phyloP scores from a whole-genome alignment of 2,329 filamentous ascomycete species.

The Fusarium sp. region DNA sequence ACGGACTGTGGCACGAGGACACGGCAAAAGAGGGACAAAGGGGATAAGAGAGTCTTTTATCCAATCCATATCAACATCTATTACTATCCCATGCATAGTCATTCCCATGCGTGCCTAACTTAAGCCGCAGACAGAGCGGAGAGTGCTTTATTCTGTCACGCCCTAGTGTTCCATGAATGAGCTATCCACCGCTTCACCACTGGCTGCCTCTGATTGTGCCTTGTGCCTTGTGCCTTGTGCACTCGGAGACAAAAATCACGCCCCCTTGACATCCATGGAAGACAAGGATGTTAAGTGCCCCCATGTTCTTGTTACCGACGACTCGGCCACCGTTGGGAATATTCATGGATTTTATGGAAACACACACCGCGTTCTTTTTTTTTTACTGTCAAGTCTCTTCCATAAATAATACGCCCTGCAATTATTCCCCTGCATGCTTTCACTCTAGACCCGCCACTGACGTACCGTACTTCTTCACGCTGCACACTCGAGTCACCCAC shows the following conservation, averaged over 20 bases:
- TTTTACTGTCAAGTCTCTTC: neutral
- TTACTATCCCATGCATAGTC: neutral
- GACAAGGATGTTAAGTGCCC: neutral
- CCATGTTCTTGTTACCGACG: neutral
- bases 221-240: neutral
- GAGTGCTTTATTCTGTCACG: neutral
- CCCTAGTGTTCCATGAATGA: neutral
- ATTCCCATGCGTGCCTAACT: neutral
- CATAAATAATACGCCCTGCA: neutral
- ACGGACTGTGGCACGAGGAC: constrained; percentile 28
- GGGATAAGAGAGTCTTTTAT: neutral
- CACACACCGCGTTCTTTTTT: neutral
- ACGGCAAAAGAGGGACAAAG: neutral
- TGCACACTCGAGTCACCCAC: neutral
- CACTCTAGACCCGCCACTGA: neutral
- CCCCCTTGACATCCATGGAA: neutral
- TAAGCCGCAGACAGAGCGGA: neutral
- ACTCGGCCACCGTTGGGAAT: neutral
- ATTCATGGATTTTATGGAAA: no score
- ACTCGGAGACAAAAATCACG: neutral
- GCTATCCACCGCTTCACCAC: neutral
- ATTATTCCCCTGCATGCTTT: neutral
- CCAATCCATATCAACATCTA: constrained; percentile 15
- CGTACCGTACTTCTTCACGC: neutral
- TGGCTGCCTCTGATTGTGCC: neutral